Evolutionary conservation across 306 rosid species (phyloP), one percentile per base, ranked within the genome.

Genomic region (Purshia tridentata): DNA sequence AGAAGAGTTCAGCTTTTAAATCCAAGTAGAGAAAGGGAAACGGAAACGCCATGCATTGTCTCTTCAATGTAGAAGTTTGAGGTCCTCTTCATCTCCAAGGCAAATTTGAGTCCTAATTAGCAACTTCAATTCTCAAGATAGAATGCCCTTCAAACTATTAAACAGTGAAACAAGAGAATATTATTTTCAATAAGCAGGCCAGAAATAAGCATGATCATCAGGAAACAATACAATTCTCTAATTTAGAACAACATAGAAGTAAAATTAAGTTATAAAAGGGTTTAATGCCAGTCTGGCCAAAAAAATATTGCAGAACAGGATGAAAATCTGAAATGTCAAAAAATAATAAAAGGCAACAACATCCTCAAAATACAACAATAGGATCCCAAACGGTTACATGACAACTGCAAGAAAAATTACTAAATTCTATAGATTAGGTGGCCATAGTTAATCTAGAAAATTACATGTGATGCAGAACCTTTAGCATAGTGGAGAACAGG

Each of bases 1-100:
- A 49, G n/a, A n/a, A n/a, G 77, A 70, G 89, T 84, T 86, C 77
- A 75, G 73, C 81, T 86, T 84, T 83, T 78, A 81, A 69, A 72
- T 61, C 78, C 80, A 40, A 79, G 82, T 76, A 83, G 70, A 86
- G 79, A 45, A 49, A 19, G 41, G 58, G 73, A 61, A 80, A n/a
- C n/a, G n/a, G n/a, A n/a, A n/a, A 76, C 78, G 57, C 72, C 86
- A 77, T 70, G 82, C 70, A 72, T 61, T 10, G 76, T 65, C 67
- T n/a, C n/a, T n/a, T n/a, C n/a, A n/a, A n/a, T n/a, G n/a, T n/a
- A n/a, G n/a, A n/a, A n/a, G n/a, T n/a, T n/a, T n/a, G n/a, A n/a
- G n/a, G n/a, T n/a, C n/a, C n/a, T n/a, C n/a, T n/a, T n/a, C n/a
- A n/a, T n/a, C n/a, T n/a, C n/a, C n/a, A n/a, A n/a, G n/a, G n/a